phyloP scores from a whole-genome alignment of 805 yeast genomes.

The Vanderwaltozyma polyspora region DNA sequence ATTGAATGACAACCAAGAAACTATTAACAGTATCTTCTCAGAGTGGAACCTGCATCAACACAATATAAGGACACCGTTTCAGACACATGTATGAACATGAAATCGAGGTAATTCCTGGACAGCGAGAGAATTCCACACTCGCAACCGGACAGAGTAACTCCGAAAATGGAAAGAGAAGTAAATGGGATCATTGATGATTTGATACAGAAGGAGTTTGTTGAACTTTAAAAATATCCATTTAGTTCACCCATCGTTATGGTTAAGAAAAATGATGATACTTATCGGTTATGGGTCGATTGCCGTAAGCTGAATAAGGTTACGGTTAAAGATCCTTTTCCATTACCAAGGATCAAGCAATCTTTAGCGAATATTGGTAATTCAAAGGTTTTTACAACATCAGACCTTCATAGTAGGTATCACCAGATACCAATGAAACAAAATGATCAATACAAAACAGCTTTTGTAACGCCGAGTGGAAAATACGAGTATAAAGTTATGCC shows the following conservation, averaged over 20 bases:
- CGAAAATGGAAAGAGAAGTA: constrained; percentile 4
- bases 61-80: not conserved
- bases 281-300: constrained; percentile 7
- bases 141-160: constrained; percentile 8
- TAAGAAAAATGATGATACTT: constrained; percentile 8
- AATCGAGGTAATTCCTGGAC: not conserved
- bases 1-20: not conserved
- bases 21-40: too few species aligned
- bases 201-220: constrained; percentile 5
- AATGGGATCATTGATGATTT: constrained; percentile 4
- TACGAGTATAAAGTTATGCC: constrained; percentile 12
- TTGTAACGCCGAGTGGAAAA: constrained; percentile 8
- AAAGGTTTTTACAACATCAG: constrained; percentile 4
- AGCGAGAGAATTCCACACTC: constrained; percentile 4
- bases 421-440: constrained; percentile 5
- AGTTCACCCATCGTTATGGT: constrained; percentile 10
- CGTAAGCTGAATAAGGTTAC: constrained; percentile 5
- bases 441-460: constrained; percentile 6
- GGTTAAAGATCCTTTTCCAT: constrained; percentile 5
- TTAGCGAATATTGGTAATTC: constrained; percentile 2
- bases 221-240: constrained; percentile 5
- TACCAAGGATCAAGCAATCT: constrained; percentile 4
- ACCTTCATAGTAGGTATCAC: constrained; percentile 8
- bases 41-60: too few species aligned
- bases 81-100: not conserved